These are phyloP conservation scores for Guillardia theta DNA, from an alignment of 78 protist species.

Conservation along the genomic window DNA sequence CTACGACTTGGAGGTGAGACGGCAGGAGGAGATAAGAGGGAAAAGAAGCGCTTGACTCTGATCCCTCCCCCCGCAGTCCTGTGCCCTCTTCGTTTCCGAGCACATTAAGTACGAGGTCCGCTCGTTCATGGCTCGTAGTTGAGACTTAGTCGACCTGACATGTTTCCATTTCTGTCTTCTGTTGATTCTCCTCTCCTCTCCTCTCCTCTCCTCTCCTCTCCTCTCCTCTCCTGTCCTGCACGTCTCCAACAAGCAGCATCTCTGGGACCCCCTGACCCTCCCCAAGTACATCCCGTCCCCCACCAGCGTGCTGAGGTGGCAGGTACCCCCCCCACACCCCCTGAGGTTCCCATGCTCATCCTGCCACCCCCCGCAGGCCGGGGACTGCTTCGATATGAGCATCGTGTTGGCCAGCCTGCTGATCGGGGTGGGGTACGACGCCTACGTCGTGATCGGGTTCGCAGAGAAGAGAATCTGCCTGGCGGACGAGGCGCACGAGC, in stretches of 20 bases:
- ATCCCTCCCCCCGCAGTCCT: too few relatives aligned
- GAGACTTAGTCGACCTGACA: too few relatives aligned
- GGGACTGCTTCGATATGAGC: conserved; percentile 63
- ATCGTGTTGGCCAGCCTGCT: conserved; percentile 65
- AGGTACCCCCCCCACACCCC: too few relatives aligned
- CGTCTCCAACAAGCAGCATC: not conserved
- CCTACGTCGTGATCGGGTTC: conserved; percentile 72
- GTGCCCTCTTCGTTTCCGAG: conserved; percentile 65
- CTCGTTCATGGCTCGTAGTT: too few relatives aligned
- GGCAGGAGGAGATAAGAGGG: too few relatives aligned
- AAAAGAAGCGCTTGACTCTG: too few relatives aligned
- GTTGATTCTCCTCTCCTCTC: not conserved
- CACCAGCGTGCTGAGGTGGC: conserved; percentile 49
- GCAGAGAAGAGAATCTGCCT: conserved; percentile 45
- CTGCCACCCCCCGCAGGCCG: too few relatives aligned
- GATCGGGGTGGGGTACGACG: conserved; percentile 80
- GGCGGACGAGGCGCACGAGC: not conserved
- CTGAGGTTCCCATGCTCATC: too few relatives aligned
- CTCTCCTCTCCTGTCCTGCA: not conserved
- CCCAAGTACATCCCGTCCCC: conserved; percentile 57
- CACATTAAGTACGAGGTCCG: conserved; percentile 64
- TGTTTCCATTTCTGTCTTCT: not conserved
- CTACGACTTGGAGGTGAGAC: conserved; percentile 57
- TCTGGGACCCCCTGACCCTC: too few relatives aligned
- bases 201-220: not conserved